phyloP scores from a whole-genome alignment of 164 flowering plant species.

The Nymphaea colorata region DNA sequence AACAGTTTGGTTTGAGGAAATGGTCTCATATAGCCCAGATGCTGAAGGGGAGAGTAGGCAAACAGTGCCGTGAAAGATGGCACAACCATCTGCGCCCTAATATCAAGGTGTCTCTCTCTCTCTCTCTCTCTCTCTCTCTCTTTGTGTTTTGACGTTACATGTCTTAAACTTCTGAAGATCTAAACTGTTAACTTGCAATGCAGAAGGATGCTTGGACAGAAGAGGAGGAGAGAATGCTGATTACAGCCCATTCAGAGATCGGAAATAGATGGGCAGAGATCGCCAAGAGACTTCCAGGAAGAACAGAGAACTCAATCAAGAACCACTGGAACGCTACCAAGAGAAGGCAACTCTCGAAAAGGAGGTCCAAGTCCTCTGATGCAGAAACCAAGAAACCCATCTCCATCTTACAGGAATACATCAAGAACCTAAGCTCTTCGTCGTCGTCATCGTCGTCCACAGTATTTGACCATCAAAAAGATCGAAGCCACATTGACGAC shows the following conservation, averaged over 20 bases:
- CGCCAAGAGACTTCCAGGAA: constrained; percentile 35
- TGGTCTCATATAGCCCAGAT: constrained; percentile 77
- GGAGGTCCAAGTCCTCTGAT: constrained; percentile 6
- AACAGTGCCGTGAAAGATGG: constrained; percentile 96
- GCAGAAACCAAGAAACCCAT: constrained; percentile 10
- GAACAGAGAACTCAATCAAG: constrained; percentile 54
- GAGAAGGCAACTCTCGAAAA: constrained; percentile 27
- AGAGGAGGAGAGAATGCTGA: constrained; percentile 38
- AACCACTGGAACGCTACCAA: constrained; percentile 68
- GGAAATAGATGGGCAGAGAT: constrained; percentile 63
- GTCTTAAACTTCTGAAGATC: background rate
- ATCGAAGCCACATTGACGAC: background rate
- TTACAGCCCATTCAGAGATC: constrained; percentile 30
- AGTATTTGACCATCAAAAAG: background rate
- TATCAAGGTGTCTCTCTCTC: constrained; percentile 47
- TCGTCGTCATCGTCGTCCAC: background rate
- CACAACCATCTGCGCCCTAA: constrained; percentile 83
- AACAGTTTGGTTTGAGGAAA: constrained; percentile 56
- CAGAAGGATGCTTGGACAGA: constrained; percentile 52
- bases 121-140: background rate
- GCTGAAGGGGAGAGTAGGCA: constrained; percentile 67
- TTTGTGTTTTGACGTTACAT: background rate
- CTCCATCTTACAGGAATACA: constrained; percentile 32
- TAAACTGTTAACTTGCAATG: background rate
- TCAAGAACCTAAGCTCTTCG: constrained; percentile 15